Evolutionary conservation across 1,139 yeast species (phyloP).

Genomic region (Yamadazyma triangularis): DNA sequence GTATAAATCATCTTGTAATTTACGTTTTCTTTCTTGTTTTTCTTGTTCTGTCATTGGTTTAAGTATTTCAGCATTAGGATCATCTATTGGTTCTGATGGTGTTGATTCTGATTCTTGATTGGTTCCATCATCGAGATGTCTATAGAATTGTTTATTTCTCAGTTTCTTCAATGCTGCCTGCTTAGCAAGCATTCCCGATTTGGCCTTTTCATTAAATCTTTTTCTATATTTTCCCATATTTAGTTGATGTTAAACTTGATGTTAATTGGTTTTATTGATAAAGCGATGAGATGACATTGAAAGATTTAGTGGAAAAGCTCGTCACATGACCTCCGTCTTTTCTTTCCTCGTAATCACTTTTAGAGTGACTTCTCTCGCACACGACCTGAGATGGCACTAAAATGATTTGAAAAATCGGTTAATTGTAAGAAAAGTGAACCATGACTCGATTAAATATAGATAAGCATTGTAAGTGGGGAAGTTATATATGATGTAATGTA

Average conservation of each 20-base stretch:
- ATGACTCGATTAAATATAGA: too few species aligned
- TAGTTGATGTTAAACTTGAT: too few species aligned
- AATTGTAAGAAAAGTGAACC: too few species aligned
- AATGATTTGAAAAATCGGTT: too few species aligned
- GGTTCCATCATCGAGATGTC: conserved; percentile 37
- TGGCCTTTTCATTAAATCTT: conserved; percentile 81
- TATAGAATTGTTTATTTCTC: conserved; percentile 61
- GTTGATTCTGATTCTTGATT: conserved; percentile 10
- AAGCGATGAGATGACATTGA: too few species aligned
- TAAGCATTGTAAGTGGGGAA: conserved; percentile 27
- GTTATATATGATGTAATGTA: too few species aligned
- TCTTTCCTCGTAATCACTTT: too few species aligned
- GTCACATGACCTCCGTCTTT: too few species aligned
- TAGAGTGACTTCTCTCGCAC: too few species aligned
- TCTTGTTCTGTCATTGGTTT: conserved; percentile 51
- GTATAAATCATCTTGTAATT: conserved; percentile 54
- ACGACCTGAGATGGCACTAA: too few species aligned
- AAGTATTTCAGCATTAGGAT: conserved; percentile 61
- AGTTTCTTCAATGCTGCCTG: conserved; percentile 65
- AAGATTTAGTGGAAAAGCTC: too few species aligned
- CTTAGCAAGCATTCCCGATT: conserved; percentile 80
- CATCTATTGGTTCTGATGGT: conserved; percentile 14
- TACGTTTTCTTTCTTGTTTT: conserved; percentile 60
- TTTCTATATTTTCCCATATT: conserved; percentile 86
- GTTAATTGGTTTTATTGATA: too few species aligned